Evolutionary conservation across 2,329 filamentous ascomycete genomes (phyloP).

Genomic region (Pseudocercospora crystallina): DNA sequence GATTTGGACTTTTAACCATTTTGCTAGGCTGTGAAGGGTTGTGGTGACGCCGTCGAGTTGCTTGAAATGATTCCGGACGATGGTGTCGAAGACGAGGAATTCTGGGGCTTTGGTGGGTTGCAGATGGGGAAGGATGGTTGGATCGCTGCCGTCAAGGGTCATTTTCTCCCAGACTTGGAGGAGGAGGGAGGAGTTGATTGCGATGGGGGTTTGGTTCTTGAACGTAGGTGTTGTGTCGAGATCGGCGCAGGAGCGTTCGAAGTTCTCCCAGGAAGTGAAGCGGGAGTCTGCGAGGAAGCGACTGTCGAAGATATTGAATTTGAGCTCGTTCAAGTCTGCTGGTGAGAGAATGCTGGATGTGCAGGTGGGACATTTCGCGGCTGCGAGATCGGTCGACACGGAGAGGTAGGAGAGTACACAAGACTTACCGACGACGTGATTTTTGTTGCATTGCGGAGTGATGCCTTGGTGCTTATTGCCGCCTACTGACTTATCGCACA

Average conservation of each 20-base stretch:
- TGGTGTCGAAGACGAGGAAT: background rate
- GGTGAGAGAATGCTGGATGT: slow-evolving; percentile 1
- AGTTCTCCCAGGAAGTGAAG: slow-evolving; percentile 20
- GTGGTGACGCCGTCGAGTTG: slow-evolving; percentile 5
- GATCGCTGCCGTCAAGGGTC: background rate
- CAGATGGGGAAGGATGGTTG: slow-evolving; percentile 1
- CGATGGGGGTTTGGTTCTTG: slow-evolving; percentile 1
- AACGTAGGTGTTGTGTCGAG: slow-evolving; percentile 6
- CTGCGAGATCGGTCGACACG: background rate
- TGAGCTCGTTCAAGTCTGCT: background rate
- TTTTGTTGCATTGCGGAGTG: slow-evolving; percentile 2
- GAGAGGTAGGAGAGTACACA: slow-evolving; percentile 3
- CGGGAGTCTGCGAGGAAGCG: slow-evolving; percentile 11
- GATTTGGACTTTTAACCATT: no score
- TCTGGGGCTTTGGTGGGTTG: background rate
- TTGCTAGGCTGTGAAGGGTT: background rate
- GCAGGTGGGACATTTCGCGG: slow-evolving; percentile 4
- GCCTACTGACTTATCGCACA: background rate
- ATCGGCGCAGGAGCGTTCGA: slow-evolving; percentile 17
- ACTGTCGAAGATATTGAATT: slow-evolving; percentile 5
- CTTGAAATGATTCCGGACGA: background rate
- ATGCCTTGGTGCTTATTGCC: background rate
- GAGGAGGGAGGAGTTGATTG: slow-evolving; percentile 4
- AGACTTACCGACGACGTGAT: slow-evolving; percentile 2
- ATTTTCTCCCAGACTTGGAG: slow-evolving; percentile 4